Percentiles rank a stretch among this genome's conserved stretches.
phyloP scores from a whole-genome alignment of 495 filamentous ascomycete species.

The Talaromyces liani region DNA sequence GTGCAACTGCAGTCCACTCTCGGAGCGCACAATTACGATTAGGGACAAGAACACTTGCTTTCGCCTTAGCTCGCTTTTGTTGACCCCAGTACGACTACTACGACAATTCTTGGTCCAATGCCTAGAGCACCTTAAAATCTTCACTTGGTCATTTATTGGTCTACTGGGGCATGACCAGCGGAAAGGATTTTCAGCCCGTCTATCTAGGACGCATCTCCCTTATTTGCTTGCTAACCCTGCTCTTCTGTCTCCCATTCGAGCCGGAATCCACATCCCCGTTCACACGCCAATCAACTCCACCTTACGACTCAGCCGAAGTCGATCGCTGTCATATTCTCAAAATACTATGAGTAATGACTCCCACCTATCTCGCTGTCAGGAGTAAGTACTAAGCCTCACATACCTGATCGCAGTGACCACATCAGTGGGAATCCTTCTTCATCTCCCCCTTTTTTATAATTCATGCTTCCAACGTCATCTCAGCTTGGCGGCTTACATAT shows the following conservation, averaged over 20 bases:
- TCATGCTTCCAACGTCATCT: not conserved
- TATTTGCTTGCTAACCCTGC: not conserved
- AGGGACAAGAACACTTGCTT: not conserved
- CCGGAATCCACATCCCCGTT: not conserved
- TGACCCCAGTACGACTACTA: not conserved
- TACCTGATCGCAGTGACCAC: not conserved
- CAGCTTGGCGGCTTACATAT: not conserved
- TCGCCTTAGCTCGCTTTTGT: not conserved
- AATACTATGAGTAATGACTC: not conserved
- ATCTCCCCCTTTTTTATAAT: not conserved
- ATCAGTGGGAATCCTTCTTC: not conserved
- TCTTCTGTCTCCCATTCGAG: not conserved
- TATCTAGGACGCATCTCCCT: not conserved
- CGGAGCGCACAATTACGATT: not conserved
- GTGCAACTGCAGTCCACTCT: conserved; percentile 5
- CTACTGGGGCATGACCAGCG: not conserved
- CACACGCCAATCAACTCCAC: conserved; percentile 2
- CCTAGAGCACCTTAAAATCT: not conserved
- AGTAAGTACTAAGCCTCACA: not conserved
- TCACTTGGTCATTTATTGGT: not conserved
- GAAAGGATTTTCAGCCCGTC: not conserved
- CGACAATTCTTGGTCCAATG: not conserved
- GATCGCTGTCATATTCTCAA: conserved; percentile 3
- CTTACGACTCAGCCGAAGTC: not conserved
- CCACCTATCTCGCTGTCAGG: not conserved